Conservation (phyloP, 108 stramenopile genomes). For the Conticribra weissflogii region DNA sequence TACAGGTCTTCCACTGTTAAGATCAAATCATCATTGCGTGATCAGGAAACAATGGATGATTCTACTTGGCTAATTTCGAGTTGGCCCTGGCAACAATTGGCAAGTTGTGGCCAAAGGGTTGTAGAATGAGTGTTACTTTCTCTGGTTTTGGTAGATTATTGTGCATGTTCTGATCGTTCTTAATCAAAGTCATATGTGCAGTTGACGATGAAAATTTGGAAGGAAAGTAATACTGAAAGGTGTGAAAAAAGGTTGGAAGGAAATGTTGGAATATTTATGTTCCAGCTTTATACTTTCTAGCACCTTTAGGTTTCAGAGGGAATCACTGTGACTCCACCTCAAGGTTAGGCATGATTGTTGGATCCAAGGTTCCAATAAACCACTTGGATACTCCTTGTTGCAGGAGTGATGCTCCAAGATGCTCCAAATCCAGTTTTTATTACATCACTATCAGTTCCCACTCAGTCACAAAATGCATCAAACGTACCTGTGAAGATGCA, state of each 20-base stretch:
- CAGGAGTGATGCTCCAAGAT: too few species aligned
- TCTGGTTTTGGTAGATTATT: conserved; percentile 16
- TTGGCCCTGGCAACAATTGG: conserved; percentile 60
- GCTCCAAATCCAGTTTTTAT: too few species aligned
- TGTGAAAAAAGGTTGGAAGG: conserved; percentile 79
- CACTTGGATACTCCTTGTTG: too few species aligned
- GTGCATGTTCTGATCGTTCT: too few species aligned
- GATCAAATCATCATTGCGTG: conserved; percentile 57
- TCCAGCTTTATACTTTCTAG: too few species aligned
- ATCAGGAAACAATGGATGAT: conserved; percentile 72
- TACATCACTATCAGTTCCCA: too few species aligned
- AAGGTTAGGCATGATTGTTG: too few species aligned
- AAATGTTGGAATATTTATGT: conserved; percentile 58
- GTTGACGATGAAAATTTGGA: conserved; percentile 12
- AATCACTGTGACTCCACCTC: too few species aligned
- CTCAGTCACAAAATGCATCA: too few species aligned
- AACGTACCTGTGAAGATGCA: too few species aligned
- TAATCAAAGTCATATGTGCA: neutral
- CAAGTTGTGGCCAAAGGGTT: conserved; percentile 82
- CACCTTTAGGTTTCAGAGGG: too few species aligned
- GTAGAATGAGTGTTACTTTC: conserved; percentile 67
- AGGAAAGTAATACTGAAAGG: conserved; percentile 53
- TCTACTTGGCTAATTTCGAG: conserved; percentile 69
- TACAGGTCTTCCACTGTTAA: conserved; percentile 44
- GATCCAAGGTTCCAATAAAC: too few species aligned